Evolutionary conservation across 805 yeast species (phyloP).

Genomic region (Nematodospora valgi): DNA sequence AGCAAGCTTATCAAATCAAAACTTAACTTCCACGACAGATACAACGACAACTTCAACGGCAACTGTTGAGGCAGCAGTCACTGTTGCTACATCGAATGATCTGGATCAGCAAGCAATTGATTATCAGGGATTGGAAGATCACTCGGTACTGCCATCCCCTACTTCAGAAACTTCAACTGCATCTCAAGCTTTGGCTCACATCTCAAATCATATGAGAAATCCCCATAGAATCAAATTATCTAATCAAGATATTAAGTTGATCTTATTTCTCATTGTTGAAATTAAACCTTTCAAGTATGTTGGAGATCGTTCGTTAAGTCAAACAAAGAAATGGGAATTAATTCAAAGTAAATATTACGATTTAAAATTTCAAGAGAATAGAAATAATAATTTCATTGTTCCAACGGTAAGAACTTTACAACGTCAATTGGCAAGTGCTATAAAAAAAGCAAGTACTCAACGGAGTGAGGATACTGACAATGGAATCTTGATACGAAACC

Average conservation of each 20-base stretch:
- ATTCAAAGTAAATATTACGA: conserved; percentile 25
- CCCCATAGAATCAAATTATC: conserved; percentile 23
- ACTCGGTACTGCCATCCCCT: too few relatives aligned
- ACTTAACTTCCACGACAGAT: too few relatives aligned
- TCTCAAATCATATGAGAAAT: conserved; percentile 8
- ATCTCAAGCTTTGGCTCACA: conserved; percentile 7
- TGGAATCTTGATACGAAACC: conserved; percentile 10
- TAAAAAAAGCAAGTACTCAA: conserved; percentile 22
- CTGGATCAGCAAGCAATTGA: too few relatives aligned
- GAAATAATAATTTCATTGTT: conserved; percentile 13
- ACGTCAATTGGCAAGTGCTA: conserved; percentile 30
- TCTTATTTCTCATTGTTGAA: conserved; percentile 25
- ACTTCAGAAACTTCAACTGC: too few relatives aligned
- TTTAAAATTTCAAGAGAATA: conserved; percentile 10
- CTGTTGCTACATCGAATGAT: too few relatives aligned
- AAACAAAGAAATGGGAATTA: conserved; percentile 34
- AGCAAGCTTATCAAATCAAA: too few relatives aligned
- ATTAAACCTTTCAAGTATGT: conserved; percentile 36
- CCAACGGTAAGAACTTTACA: conserved; percentile 38
- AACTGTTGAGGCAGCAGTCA: too few relatives aligned
- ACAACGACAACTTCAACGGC: too few relatives aligned
- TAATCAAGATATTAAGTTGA: conserved; percentile 24
- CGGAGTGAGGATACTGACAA: conserved; percentile 5
- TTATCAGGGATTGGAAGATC: too few relatives aligned
- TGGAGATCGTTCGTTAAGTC: conserved; percentile 30